Percentiles rank a stretch among this genome's conserved stretches.
Evolutionary conservation across 2,329 filamentous ascomycete genomes (phyloP).

Genomic region (Aspergillus pseudoglaucus): DNA sequence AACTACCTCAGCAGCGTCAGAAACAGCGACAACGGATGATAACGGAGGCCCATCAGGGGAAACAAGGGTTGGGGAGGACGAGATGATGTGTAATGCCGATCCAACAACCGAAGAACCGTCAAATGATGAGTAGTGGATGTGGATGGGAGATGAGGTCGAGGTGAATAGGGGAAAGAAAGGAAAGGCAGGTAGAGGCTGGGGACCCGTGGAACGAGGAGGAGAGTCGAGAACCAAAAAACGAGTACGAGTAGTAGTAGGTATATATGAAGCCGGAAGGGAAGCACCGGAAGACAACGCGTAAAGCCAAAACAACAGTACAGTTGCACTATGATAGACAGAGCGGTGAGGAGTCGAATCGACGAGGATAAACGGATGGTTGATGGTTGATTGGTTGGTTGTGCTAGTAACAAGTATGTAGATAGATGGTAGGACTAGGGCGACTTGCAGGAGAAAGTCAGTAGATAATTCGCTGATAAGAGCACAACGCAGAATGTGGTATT

Average conservation of each 20-base stretch:
- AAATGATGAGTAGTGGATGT: not conserved
- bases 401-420: too few relatives aligned
- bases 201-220: constrained; percentile 12
- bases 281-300: too few relatives aligned
- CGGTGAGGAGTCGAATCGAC: too few relatives aligned
- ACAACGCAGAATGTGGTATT: not conserved
- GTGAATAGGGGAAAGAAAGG: constrained; percentile 1
- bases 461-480: constrained; percentile 1
- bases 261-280: too few relatives aligned
- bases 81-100: not conserved
- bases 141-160: constrained; percentile 3
- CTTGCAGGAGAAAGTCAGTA: too few relatives aligned
- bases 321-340: too few relatives aligned
- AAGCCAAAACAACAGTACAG: too few relatives aligned
- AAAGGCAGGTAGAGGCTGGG: not conserved
- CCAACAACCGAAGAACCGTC: not conserved
- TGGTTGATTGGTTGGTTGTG: too few relatives aligned
- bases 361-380: too few relatives aligned
- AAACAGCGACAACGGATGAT: constrained; percentile 16
- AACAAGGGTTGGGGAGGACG: constrained; percentile 1
- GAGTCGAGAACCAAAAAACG: too few relatives aligned
- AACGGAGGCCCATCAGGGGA: constrained; percentile 31
- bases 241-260: too few relatives aligned
- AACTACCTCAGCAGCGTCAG: constrained; percentile 30
- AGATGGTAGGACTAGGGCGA: too few relatives aligned